Base-by-base conservation (phyloP, 192 early-diverging fungal genomes). In the Physocladia obscura region DNA sequence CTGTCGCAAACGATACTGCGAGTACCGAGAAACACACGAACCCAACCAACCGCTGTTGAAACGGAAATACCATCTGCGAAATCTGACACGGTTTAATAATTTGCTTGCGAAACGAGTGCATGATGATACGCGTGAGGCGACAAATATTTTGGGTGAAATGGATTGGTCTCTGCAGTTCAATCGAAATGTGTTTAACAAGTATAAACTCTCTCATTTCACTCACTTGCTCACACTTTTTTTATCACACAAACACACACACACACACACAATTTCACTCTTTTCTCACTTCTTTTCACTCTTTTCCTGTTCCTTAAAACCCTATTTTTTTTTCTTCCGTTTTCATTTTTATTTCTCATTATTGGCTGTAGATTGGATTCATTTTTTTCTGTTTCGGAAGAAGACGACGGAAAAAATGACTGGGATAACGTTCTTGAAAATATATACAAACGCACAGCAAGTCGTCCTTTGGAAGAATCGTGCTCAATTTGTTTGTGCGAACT, bases 401-500 rank as follows among this genome's bases (percentile, higher is more conserved):
- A 49, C 26, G 17, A 11, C 4, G 63, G 35, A 34, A 19, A 17
- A 13, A n/a, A 30, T 19, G 63, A 65, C 26, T 65, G 63, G 63
- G 63, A 65, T 49, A 1, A 30, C 5, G 49, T 65, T n/a, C 2
- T 65, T 49, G 63, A 65, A 15, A 19, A 21, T 13, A 32, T 54
- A 1, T 65, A 54, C 35, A 32, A 31, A 22, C 17, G 63, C 19
- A 39, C 22, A n/a, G 30, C 2, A 8, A n/a, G 1, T 1, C 8
- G 26, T 1, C 63, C 63, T 19, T 35, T 65, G 27, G 48, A 65
- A 52, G 63, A 65, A 19, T 5, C 49, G 24, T 65, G 63, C 21
- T 52, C 63, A 15, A 65, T 65, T 34, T 65, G 63, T 52, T 32
- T 65, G 27, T 52, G 63, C 35, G 49, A 35, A 15, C 49, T 65